Conservation (phyloP, 2,329 filamentous ascomycete species). For the Nemania sp. region DNA sequence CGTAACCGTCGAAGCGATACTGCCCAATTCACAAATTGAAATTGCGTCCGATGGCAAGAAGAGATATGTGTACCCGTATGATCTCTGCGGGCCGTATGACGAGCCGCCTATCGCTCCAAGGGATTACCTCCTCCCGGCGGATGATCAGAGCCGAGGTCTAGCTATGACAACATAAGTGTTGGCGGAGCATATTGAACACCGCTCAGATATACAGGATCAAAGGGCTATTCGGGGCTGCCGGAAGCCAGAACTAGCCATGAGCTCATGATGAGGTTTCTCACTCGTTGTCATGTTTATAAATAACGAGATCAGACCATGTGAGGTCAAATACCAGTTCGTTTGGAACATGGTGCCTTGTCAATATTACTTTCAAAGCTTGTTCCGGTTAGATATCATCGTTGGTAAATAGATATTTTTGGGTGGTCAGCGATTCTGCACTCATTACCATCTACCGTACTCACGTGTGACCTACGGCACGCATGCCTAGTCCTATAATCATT, state of each 20-base stretch:
- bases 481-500: too few species aligned
- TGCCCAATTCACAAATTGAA: conserved; percentile 15
- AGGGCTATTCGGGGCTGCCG: neutral
- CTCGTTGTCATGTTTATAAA: neutral
- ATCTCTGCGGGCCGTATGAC: conserved; percentile 25
- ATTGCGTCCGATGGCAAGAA: conserved; percentile 27
- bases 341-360: too few species aligned
- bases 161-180: too few species aligned
- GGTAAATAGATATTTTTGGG: too few species aligned
- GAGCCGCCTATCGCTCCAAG: conserved; percentile 16
- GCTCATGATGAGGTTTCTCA: neutral
- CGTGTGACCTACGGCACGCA: too few species aligned
- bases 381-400: too few species aligned
- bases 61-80: conserved; percentile 18
- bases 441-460: too few species aligned
- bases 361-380: too few species aligned
- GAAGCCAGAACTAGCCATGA: neutral
- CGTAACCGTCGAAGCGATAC: conserved; percentile 31
- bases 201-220: neutral
- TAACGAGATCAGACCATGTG: too few species aligned
- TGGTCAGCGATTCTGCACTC: too few species aligned
- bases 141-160: too few species aligned
- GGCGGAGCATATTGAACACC: neutral
- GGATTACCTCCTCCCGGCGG: conserved; percentile 13
- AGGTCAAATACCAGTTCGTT: too few species aligned